Conservation (phyloP, 2,329 filamentous ascomycete species). For the Leptographium lundbergii region DNA sequence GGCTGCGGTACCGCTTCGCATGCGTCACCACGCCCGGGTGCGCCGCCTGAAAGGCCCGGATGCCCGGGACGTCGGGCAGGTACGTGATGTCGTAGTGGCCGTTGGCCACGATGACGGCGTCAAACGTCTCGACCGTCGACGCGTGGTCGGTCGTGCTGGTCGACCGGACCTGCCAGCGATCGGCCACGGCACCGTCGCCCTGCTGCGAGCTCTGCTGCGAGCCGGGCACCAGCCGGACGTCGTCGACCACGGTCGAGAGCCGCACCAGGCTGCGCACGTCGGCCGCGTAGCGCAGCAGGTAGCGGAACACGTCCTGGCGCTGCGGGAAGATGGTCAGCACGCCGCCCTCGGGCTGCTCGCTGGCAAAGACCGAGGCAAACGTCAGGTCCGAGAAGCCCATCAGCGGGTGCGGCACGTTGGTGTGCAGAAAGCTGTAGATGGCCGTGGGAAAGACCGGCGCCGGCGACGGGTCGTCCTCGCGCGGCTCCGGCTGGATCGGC, state of each 20-base stretch:
- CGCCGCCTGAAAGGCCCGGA: conserved; percentile 43
- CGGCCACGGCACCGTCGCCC: conserved; percentile 14
- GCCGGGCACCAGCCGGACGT: conserved; percentile 30
- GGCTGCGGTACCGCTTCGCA: conserved; percentile 66
- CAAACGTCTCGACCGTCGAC: conserved; percentile 37
- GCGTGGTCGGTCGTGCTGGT: conserved; percentile 19
- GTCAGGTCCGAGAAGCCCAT: conserved; percentile 68
- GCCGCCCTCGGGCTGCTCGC: not conserved
- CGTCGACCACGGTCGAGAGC: conserved; percentile 59
- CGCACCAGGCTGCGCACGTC: conserved; percentile 54
- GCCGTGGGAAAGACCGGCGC: conserved; percentile 63
- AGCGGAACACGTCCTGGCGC: conserved; percentile 57
- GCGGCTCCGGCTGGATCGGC: conserved; percentile 36
- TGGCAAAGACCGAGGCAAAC: conserved; percentile 35
- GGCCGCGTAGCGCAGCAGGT: conserved; percentile 59
- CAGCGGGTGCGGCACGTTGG: conserved; percentile 70
- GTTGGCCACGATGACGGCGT: conserved; percentile 63
- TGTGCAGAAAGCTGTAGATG: conserved; percentile 70
- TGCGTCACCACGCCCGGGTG: conserved; percentile 54
- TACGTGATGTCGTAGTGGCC: conserved; percentile 63
- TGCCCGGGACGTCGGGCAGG: conserved; percentile 49
- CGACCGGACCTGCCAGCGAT: conserved; percentile 50
- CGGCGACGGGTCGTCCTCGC: not conserved
- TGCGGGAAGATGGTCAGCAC: conserved; percentile 55
- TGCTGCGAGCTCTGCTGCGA: no score